Evolutionary conservation across 2,329 filamentous ascomycete species (phyloP), one percentile per base, ranked within the genome.

Genomic region (Xylariaceae sp.): DNA sequence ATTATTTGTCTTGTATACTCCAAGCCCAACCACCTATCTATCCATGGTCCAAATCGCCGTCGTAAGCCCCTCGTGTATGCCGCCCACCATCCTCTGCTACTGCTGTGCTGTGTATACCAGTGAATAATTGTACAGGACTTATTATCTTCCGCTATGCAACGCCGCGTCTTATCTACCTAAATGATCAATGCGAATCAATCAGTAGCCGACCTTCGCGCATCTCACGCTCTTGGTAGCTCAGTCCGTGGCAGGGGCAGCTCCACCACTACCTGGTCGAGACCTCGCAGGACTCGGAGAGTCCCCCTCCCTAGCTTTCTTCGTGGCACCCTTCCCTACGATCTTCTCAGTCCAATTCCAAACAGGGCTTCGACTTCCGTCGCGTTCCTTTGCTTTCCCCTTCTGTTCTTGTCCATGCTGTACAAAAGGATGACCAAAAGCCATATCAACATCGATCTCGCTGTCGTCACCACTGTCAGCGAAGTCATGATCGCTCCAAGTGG

Each of bases 401-500:
- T 58, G 51, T 12, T 54, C 58, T 3, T 50, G 51, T 3, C 51
- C 40, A 16, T 43, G 34, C 22, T 58, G 54, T 12, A 14, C 39
- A 36, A 50, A 54, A 22, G 48, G 45, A 38, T 54, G 49, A 34
- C 63, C 60, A 36, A 63, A 65, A 1, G 57, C 57, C 42, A 66
- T 48, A 17, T 66, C 64, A 33, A 62, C 51, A 34, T 66, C 69
- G 31, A 72, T 68, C 46, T 75, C 73, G 45, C 71, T 74, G 50
- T 79, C 75, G 44, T 75, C 71, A 22, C 71, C 75, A 31, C 71
- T 82, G 57, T 85, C 82, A 10, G 73, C 73, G 73, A 83, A 86
- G 64, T 87, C 83, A 11, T 78, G 73, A 45, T 88, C 85, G 64
- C 82, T 87, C 86, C 86, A 89, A 4, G 76, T 77, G 48, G 79